Evolutionary conservation across 2,329 filamentous ascomycete species (phyloP).

Genomic region (Alternaria panax): DNA sequence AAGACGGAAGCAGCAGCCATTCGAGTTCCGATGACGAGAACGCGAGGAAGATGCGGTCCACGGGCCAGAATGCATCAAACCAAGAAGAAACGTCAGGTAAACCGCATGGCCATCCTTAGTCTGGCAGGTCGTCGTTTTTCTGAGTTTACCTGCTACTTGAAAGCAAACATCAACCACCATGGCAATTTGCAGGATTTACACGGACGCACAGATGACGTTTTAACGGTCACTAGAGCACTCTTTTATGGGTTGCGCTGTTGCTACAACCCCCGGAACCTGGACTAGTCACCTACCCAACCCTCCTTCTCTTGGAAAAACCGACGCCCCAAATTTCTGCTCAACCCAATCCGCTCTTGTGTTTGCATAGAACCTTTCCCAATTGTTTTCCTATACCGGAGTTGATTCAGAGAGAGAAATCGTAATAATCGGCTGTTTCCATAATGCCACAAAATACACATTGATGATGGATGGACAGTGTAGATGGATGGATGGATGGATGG

Average conservation of each 20-base stretch:
- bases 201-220: not conserved
- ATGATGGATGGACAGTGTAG: not conserved
- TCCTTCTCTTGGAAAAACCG: not conserved
- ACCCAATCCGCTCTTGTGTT: not conserved
- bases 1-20: constrained; percentile 51
- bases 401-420: not conserved
- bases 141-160: not conserved
- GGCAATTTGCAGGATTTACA: not conserved
- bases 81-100: constrained; percentile 28
- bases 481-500: too few species aligned
- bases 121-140: constrained; percentile 1
- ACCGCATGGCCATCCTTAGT: constrained; percentile 40
- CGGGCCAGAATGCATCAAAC: constrained; percentile 14
- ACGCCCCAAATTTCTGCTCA: not conserved
- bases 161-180: not conserved
- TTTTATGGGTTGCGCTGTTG: not conserved
- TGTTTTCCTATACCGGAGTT: not conserved
- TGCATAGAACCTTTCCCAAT: not conserved
- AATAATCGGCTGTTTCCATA: not conserved
- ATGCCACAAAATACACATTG: not conserved
- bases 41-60: constrained; percentile 32
- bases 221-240: not conserved
- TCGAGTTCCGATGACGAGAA: constrained; percentile 45
- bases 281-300: not conserved
- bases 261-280: not conserved